phyloP scores from a whole-genome alignment of 352 stramenopile genomes.

The Phytophthora aleatoria region DNA sequence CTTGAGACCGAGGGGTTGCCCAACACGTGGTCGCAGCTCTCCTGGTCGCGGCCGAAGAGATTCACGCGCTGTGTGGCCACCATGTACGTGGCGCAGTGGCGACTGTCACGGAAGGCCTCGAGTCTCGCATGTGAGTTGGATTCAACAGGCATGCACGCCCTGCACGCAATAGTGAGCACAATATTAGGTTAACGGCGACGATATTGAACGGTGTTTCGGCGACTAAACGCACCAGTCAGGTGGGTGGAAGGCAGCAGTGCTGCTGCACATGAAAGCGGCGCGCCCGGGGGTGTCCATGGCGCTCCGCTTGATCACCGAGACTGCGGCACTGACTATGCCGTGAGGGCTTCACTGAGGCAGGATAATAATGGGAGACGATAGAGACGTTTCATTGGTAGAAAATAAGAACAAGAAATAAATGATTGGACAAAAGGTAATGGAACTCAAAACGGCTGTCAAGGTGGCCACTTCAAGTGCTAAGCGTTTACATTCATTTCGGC shows the following conservation, averaged over 20 bases:
- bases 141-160: conserved; percentile 70
- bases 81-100: conserved; percentile 87
- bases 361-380: conserved; percentile 1
- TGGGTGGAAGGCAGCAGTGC: conserved; percentile 79
- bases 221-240: conserved; percentile 60
- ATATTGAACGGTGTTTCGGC: background rate
- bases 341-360: background rate
- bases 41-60: conserved; percentile 85
- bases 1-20: conserved; percentile 87
- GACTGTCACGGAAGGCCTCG: conserved; percentile 75
- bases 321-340: conserved; percentile 26
- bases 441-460: conserved; percentile 8
- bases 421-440: conserved; percentile 7
- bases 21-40: conserved; percentile 86
- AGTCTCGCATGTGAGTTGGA: conserved; percentile 70
- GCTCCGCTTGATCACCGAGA: conserved; percentile 19
- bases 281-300: conserved; percentile 56
- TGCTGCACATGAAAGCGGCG: conserved; percentile 78
- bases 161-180: conserved; percentile 19
- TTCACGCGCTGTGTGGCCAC: conserved; percentile 83
- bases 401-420: background rate
- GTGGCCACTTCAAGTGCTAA: conserved; percentile 9
- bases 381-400: conserved; percentile 1
- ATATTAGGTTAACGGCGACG: background rate
- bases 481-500: background rate